phyloP scores from a whole-genome alignment of 1,284 basidiomycete genomes.

The Malassezia dermatis region DNA sequence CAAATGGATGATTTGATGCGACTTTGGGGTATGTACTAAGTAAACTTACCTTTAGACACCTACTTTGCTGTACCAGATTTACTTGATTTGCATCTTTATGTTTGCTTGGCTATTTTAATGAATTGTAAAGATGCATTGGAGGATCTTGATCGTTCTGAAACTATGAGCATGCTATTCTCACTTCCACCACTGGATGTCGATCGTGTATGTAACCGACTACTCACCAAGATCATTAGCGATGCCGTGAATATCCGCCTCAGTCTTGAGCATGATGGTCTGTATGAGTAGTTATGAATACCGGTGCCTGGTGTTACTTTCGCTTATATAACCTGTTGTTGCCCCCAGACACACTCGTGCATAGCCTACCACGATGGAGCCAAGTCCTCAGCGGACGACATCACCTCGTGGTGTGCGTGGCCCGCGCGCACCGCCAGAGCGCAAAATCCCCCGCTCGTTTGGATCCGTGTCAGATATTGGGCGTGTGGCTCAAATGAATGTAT shows the following conservation, averaged over 20 bases:
- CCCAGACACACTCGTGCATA: neutral
- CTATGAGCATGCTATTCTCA: conserved; percentile 44
- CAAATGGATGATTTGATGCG: conserved; percentile 43
- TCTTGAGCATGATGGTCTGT: conserved; percentile 25
- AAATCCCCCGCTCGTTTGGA: neutral
- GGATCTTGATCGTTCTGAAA: conserved; percentile 46
- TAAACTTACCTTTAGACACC: conserved; percentile 22
- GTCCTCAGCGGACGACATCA: neutral
- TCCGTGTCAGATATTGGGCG: neutral
- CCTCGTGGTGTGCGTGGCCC: neutral
- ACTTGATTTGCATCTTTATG: conserved; percentile 46
- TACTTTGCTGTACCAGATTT: conserved; percentile 45
- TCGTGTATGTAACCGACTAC: conserved; percentile 19
- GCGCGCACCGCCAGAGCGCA: neutral
- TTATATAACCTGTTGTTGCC: neutral
- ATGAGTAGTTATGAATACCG: neutral
- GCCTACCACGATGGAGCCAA: neutral
- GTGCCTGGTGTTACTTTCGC: neutral
- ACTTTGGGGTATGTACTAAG: conserved; percentile 30
- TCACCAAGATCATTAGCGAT: conserved; percentile 39
- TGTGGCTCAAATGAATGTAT: neutral
- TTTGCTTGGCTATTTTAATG: conserved; percentile 47
- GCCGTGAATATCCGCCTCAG: conserved; percentile 42
- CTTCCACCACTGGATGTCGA: conserved; percentile 45
- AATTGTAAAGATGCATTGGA: conserved; percentile 47